Percentiles rank a stretch among this genome's conserved stretches.
phyloP scores from a whole-genome alignment of 768 basidiomycete genomes.

The Trametes villosa region DNA sequence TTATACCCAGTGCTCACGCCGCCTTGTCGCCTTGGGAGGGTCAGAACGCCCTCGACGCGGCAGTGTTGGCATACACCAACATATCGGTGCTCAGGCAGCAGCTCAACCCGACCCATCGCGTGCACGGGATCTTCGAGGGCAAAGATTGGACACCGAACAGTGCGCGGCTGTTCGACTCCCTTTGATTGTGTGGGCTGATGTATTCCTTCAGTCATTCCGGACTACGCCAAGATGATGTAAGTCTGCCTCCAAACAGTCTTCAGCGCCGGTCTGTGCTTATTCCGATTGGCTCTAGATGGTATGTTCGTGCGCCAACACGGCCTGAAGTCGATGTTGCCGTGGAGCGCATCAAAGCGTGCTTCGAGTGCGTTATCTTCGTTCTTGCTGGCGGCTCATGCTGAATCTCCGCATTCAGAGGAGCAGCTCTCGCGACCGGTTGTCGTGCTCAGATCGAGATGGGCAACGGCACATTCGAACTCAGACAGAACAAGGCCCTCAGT shows the following conservation, averaged over 20 bases:
- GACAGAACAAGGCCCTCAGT: slow-evolving; percentile 72
- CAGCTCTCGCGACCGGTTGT: slow-evolving; percentile 70
- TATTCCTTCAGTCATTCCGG: slow-evolving; percentile 80
- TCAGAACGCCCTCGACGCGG: slow-evolving; percentile 82
- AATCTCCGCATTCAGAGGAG: slow-evolving; percentile 49
- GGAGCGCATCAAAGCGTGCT: slow-evolving; percentile 70
- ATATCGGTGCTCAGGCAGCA: slow-evolving; percentile 85
- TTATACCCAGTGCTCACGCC: slow-evolving; percentile 65
- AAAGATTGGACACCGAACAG: slow-evolving; percentile 77
- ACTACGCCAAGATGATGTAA: slow-evolving; percentile 74
- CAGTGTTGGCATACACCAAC: slow-evolving; percentile 82
- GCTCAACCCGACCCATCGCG: slow-evolving; percentile 72
- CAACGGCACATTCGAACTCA: slow-evolving; percentile 54
- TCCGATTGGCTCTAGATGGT: slow-evolving; percentile 53
- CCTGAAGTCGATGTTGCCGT: slow-evolving; percentile 61
- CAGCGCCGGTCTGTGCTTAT: not conserved
- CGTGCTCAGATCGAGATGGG: slow-evolving; percentile 45
- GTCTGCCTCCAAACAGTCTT: slow-evolving; percentile 22
- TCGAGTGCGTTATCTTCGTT: slow-evolving; percentile 53
- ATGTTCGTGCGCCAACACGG: slow-evolving; percentile 71
- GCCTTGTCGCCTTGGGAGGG: slow-evolving; percentile 86
- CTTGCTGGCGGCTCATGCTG: not conserved
- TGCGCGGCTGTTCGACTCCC: no score
- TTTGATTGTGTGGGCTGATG: no score
- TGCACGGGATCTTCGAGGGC: slow-evolving; percentile 81